phyloP scores from a whole-genome alignment of 108 stramenopile species.

The Seminavis robusta region DNA sequence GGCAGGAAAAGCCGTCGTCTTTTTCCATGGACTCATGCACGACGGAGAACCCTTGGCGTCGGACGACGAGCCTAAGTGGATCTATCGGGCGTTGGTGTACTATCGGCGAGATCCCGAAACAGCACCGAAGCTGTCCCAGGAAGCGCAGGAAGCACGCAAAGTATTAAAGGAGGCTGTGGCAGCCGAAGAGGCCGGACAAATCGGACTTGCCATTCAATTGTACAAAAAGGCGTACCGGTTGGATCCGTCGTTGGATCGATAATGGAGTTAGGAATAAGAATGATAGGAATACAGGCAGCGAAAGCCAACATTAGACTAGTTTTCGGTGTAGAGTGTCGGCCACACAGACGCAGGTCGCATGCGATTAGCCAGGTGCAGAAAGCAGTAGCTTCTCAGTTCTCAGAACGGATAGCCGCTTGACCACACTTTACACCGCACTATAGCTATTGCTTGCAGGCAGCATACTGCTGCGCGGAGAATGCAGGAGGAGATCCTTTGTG shows the following conservation, averaged over 20 bases:
- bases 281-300: too few relatives aligned
- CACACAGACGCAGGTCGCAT: too few relatives aligned
- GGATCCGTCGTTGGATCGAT: not conserved
- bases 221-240: slow-evolving; percentile 19
- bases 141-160: not conserved
- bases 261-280: not conserved
- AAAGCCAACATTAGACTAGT: too few relatives aligned
- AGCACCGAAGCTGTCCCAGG: slow-evolving; percentile 16
- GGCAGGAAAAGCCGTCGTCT: slow-evolving; percentile 18
- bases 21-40: slow-evolving; percentile 31
- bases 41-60: slow-evolving; percentile 22
- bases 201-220: slow-evolving; percentile 1
- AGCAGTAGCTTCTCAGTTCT: too few relatives aligned
- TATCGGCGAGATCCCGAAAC: slow-evolving; percentile 14
- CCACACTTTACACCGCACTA: too few relatives aligned
- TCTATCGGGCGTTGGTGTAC: slow-evolving; percentile 20
- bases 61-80: slow-evolving; percentile 15
- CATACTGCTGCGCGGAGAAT: too few relatives aligned
- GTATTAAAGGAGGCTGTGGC: slow-evolving; percentile 3
- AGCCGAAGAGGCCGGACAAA: slow-evolving; percentile 6
- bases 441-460: too few relatives aligned
- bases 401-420: too few relatives aligned
- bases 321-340: too few relatives aligned
- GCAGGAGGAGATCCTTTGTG: too few relatives aligned
- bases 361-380: too few relatives aligned